Evolutionary conservation across 2,329 filamentous ascomycete genomes (phyloP).

Genomic region (Chaetomium sp.): DNA sequence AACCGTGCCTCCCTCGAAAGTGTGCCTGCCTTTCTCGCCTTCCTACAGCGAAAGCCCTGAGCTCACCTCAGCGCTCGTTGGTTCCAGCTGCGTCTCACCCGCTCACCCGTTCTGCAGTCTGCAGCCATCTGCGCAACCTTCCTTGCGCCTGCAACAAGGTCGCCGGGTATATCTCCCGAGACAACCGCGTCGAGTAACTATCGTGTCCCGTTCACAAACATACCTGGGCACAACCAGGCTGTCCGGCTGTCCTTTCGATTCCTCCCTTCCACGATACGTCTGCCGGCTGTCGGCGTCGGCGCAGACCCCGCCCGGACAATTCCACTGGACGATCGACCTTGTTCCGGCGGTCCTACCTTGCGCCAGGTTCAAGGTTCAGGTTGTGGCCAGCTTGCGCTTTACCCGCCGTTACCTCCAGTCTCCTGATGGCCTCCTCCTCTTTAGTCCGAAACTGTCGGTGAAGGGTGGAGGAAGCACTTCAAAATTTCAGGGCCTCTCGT

Average conservation of each 20-base stretch:
- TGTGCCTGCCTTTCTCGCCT: too few species aligned
- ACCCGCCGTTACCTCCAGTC: not conserved
- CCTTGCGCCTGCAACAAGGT: not conserved
- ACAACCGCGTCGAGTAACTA: slow-evolving; percentile 1
- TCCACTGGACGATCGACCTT: not conserved
- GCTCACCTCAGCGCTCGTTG: not conserved
- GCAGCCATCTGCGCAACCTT: not conserved
- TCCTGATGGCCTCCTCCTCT: slow-evolving; percentile 2
- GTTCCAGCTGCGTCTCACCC: not conserved
- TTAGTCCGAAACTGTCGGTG: slow-evolving; percentile 9
- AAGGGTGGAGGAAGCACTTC: not conserved
- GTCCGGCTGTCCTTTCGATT: too few species aligned
- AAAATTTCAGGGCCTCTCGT: too few species aligned
- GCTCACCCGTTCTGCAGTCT: not conserved
- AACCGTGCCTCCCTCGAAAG: too few species aligned
- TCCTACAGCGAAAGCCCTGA: too few species aligned
- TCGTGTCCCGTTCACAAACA: not conserved
- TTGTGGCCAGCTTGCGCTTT: too few species aligned
- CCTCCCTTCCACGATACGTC: too few species aligned
- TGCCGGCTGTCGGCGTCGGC: not conserved
- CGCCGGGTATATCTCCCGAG: slow-evolving; percentile 14
- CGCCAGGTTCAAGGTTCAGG: too few species aligned
- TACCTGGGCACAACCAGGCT: too few species aligned
- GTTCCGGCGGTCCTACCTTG: slow-evolving; percentile 1
- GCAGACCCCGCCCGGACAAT: not conserved